phyloP scores from a whole-genome alignment of 352 stramenopile genomes.

The Salisapilia sapeloensis region DNA sequence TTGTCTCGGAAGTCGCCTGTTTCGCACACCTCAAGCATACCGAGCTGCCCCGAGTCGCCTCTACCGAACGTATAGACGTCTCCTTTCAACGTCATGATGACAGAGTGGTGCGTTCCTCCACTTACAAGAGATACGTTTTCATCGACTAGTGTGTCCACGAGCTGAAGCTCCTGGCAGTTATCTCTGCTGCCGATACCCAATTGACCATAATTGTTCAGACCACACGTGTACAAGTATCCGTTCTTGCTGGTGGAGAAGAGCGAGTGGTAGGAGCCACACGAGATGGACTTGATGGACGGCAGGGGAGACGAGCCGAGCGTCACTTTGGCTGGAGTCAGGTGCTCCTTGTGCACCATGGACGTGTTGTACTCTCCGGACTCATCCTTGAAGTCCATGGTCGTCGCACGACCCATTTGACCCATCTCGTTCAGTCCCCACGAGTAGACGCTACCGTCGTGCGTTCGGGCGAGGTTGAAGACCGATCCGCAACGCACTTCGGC shows the following conservation, averaged over 20 bases:
- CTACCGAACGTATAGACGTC: constrained; percentile 87
- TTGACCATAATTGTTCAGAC: constrained; percentile 96
- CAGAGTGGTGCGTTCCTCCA: constrained; percentile 84
- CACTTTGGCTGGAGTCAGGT: constrained; percentile 63
- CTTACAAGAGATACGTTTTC: constrained; percentile 65
- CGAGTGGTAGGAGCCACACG: constrained; percentile 80
- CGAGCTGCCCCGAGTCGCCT: constrained; percentile 88
- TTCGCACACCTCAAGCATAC: constrained; percentile 49
- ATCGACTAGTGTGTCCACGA: constrained; percentile 50
- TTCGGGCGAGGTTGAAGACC: constrained; percentile 73
- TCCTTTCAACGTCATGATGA: constrained; percentile 80
- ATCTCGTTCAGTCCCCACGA: constrained; percentile 87
- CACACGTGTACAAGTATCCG: constrained; percentile 81
- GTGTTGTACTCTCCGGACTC: constrained; percentile 48
- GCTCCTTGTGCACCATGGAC: constrained; percentile 56
- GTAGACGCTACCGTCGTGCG: constrained; percentile 73
- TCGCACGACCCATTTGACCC: constrained; percentile 65
- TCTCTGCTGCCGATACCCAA: constrained; percentile 84
- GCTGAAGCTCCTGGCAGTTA: constrained; percentile 44
- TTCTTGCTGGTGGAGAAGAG: constrained; percentile 44
- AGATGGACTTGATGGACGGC: constrained; percentile 58
- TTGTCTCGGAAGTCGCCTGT: constrained; percentile 69
- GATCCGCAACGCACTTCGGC: constrained; percentile 73
- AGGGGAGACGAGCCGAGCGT: constrained; percentile 28
- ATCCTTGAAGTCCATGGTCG: constrained; percentile 49